Base-by-base conservation (phyloP, 495 filamentous ascomycete species). In the Xylaria venustula region DNA sequence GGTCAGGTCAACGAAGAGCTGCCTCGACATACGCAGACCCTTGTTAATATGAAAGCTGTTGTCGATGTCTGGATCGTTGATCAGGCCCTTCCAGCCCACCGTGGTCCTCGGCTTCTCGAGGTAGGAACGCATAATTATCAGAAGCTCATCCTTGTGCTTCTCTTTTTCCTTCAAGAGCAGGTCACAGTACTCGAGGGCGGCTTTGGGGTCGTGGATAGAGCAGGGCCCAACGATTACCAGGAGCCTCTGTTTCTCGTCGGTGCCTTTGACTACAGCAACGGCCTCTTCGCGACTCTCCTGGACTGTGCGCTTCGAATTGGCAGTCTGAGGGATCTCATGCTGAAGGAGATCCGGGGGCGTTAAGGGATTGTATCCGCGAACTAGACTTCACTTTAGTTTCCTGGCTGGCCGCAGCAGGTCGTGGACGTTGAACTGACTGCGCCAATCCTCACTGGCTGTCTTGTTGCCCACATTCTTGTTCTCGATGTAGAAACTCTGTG, bases 11-110 rank as follows among this genome's bases (percentile, higher is more conserved):
- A 97, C 90, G 72, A 97, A 99, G 60, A 99, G 79, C 73, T 98
- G 88, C 59, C 95, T 87, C 32, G 92, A 91, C 26, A 88, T 79
- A 47, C 90, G 86, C 71, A 99, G 74, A 2, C 95, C 95, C 80
- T 97, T 97, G 82, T 98, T 99, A 78, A 99, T 98, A 75, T 97
- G 87, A 85, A 97, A 98, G 75, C 89, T 93, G 70, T 97, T 92
- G 75, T 99, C 93, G 73, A 99, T 96, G 65, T 98, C 93, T 7
- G 95, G 95, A 77, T 99, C 95, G 74, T 99, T 99, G 79, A 99
- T 96, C 63, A 99, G 81, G 14, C 95, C 95, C 78, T 99, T 99
- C 95, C 95, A 99, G 54, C 95, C 95, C 15, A 99, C 93, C 0
- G 95, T 99, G 14, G 95, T 99, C 64, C 95, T 88, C 22, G 95